Evolutionary conservation across 2,329 filamentous ascomycete species (phyloP), one percentile per base, ranked within the genome.

Genomic region (Sporothrix mexicana): DNA sequence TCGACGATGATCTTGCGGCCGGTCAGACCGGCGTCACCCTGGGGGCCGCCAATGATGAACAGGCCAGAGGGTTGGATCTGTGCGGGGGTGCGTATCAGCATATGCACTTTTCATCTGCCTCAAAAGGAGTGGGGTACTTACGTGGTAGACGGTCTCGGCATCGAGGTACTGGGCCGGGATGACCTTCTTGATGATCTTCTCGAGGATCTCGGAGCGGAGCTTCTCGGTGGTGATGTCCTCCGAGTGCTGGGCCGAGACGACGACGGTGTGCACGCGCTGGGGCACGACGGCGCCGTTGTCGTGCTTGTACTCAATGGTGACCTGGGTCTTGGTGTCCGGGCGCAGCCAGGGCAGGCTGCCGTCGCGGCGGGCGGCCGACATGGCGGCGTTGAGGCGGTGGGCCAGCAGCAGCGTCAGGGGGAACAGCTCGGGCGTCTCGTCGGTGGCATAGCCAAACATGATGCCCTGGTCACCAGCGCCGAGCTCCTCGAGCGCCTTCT

Each of bases 401-500:
- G 96, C 92, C 81, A 98, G 91, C 80, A 95, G 90, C 79, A 98
- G 89, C 80, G 95, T 98, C 80, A 99, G 88, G 78, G 96, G 96
- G 83, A 98, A 93, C 79, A 97, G 90, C 88, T 99, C 96, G 75
- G 95, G 95, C 80, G 96, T 98, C 90, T 99, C 96, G 81, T 99
- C 96, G 80, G 96, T 97, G 84, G 96, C 96, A 89, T 99, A 99
- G 80, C 96, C 96, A 85, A 99, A 99, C 96, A 99, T 99, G 89
- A 99, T 98, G 88, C 96, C 96, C 89, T 99, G 96, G 86, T 99
- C 96, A 92, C 96, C 96, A 76, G 96, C 96, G 85, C 96, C 96
- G 77, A 99, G 92, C 86, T 97, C 92, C 91, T 99, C 96, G 68
- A 99, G 92, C 78, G 94, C 94, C 88, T 98, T 90, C 78, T 99